Evolutionary conservation across 2,329 filamentous ascomycete species (phyloP).

Genomic region (Sporothrix euskadiensis): DNA sequence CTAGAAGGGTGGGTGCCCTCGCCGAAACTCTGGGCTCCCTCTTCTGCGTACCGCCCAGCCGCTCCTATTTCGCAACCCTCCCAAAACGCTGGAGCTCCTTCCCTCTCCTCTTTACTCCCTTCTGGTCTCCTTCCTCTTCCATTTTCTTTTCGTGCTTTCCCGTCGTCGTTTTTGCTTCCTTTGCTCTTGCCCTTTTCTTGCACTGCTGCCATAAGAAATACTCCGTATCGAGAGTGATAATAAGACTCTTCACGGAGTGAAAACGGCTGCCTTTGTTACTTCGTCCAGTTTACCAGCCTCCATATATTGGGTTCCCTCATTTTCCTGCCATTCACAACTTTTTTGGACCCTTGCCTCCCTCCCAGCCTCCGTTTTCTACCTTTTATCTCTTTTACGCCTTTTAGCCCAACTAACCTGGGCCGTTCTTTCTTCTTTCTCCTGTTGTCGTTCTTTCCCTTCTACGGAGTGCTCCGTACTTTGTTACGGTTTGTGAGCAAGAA

Average conservation of each 20-base stretch:
- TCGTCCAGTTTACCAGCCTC: background rate
- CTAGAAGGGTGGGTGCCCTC: background rate
- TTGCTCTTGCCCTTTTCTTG: background rate
- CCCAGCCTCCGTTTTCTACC: constrained; percentile 12
- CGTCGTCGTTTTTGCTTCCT: background rate
- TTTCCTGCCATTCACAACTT: background rate
- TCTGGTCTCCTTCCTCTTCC: background rate
- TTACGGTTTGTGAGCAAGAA: background rate
- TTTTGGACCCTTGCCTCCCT: background rate
- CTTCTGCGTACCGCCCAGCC: constrained; percentile 13
- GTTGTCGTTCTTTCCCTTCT: background rate
- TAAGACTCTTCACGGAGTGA: background rate
- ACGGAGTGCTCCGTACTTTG: background rate
- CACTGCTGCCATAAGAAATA: background rate
- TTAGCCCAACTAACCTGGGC: background rate
- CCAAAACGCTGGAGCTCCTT: constrained; percentile 20
- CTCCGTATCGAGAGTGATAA: too few relatives aligned
- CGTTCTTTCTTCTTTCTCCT: background rate
- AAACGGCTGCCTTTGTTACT: constrained; percentile 4
- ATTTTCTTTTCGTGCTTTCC: background rate
- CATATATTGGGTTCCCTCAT: background rate
- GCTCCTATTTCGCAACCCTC: constrained; percentile 14
- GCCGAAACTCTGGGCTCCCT: constrained; percentile 2
- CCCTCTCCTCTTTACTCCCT: background rate
- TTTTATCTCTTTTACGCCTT: background rate